Conservation (phyloP, 2,329 filamentous ascomycete species). For the Pseudogymnoascus sp. region DNA sequence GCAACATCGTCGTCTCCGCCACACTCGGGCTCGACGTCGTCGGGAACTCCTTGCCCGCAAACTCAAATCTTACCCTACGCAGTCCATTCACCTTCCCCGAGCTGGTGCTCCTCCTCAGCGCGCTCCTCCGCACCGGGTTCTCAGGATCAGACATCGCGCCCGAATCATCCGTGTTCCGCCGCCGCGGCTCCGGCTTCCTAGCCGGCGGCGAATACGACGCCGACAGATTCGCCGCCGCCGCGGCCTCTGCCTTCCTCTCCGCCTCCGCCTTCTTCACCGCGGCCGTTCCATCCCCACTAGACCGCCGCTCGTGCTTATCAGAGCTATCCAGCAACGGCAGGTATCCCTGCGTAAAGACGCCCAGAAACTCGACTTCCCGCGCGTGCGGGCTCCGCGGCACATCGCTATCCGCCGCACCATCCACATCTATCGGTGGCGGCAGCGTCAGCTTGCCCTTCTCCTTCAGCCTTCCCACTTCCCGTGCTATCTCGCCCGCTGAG, state of each 20-base stretch:
- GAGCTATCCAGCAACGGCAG: slow-evolving; percentile 49
- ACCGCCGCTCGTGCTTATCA: slow-evolving; percentile 20
- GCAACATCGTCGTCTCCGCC: slow-evolving; percentile 9
- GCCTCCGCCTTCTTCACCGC: neutral
- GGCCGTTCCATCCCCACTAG: slow-evolving; percentile 15
- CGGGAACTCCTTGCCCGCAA: slow-evolving; percentile 51
- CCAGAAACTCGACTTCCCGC: slow-evolving; percentile 51
- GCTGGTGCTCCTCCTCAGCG: slow-evolving; percentile 46
- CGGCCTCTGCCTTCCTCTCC: neutral
- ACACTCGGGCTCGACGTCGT: slow-evolving; percentile 45
- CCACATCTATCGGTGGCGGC: slow-evolving; percentile 11
- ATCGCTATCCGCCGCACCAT: slow-evolving; percentile 30
- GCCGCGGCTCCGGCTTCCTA: slow-evolving; percentile 16
- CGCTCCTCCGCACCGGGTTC: slow-evolving; percentile 44
- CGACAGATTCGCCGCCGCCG: neutral
- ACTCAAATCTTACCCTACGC: slow-evolving; percentile 54
- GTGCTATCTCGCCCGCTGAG: neutral
- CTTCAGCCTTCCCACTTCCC: neutral
- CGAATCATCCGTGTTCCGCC: slow-evolving; percentile 26
- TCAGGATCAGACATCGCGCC: slow-evolving; percentile 46
- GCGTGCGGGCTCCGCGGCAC: slow-evolving; percentile 40
- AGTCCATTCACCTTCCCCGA: slow-evolving; percentile 44
- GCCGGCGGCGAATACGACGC: neutral
- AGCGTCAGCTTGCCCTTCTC: neutral
- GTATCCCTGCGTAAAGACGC: slow-evolving; percentile 54